Evolutionary conservation across 2,329 filamentous ascomycete genomes (phyloP), one percentile per base, ranked within the genome.

Genomic region (Ophiostoma australiae): DNA sequence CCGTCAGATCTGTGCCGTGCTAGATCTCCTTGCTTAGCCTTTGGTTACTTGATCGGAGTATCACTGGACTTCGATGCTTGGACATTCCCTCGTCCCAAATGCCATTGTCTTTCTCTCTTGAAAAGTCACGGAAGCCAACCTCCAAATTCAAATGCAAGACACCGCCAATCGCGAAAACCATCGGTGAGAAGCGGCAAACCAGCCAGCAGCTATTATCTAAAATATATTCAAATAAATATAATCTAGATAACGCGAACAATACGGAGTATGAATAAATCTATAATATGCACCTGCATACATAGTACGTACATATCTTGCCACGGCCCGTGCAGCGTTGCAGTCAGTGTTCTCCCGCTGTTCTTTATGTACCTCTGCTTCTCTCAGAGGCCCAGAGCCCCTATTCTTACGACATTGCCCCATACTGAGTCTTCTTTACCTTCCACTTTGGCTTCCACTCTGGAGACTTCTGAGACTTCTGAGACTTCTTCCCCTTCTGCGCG

Each of bases 371-470:
- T 58, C 10, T 31, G 8, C 27, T 63, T 17, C 58, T 63, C 23
- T 33, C 27, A 31, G 1, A 27, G 3, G 23, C 13, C 58, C 27
- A 20, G 58, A 63, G 27, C 58, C 58, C 58, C 58, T 63, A 63
- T 63, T 35, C 58, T 63, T 63, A 63, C 58, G 58, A 63, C 58
- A 63, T 58, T 58, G 52, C 58, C 58, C 23, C 58, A 63, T 63
- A 48, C 17, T 48, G 7, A 41, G 3, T 27, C 52, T 27, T 58
- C 17, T 13, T 23, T 20, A 20, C 41, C 17, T 44, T 2, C 41
- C 15, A 44, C 15, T 44, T 48, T 48, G 44, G 44, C 44, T n/a
- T 48, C 44, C 41, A 44, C 41, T 39, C 37, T n/a, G 44, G 44
- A 41, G 39, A n/a, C 37, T 39, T 39, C 37, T 11, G 35, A 37